Conservation (phyloP, 176 grass and related monocot species). For the Oryza punctata region DNA sequence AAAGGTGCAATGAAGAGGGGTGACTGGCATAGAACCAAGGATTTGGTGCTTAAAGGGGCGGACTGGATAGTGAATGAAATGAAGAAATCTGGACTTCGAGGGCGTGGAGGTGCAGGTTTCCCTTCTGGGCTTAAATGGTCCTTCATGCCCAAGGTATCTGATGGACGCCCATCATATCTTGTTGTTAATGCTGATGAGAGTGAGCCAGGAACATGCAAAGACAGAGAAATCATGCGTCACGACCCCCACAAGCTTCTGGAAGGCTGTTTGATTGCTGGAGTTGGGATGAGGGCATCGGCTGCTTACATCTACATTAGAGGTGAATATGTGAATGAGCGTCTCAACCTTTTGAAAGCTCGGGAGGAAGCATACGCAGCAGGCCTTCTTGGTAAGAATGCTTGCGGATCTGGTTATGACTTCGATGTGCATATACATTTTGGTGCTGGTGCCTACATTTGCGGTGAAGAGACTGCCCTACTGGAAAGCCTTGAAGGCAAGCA, state of each 20-base stretch:
- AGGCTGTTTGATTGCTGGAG: conserved; percentile 89
- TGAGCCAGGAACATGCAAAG: conserved; percentile 94
- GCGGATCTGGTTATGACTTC: conserved; percentile 93
- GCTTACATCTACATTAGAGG: conserved; percentile 98
- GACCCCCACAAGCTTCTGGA: conserved; percentile 94
- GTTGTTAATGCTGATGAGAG: conserved; percentile 98
- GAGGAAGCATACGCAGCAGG: conserved; percentile 88
- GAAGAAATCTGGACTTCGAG: conserved; percentile 90
- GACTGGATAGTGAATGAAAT: conserved; percentile 96
- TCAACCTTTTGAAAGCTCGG: conserved; percentile 72
- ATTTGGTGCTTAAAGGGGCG: conserved; percentile 80
- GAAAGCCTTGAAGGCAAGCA: conserved; percentile 95
- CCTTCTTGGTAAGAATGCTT: conserved; percentile 87
- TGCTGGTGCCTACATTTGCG: conserved; percentile 95
- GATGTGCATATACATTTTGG: conserved; percentile 91
- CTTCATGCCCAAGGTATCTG: conserved; percentile 95
- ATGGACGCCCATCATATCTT: conserved; percentile 86
- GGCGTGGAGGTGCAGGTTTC: conserved; percentile 92
- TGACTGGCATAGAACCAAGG: conserved; percentile 87
- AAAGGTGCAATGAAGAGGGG: conserved; percentile 91
- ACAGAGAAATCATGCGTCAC: conserved; percentile 95
- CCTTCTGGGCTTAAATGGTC: conserved; percentile 97
- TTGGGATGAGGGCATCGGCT: conserved; percentile 89
- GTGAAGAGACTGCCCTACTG: conserved; percentile 92
- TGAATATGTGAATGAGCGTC: conserved; percentile 89